These are phyloP conservation scores for Candida khao-thaluensis DNA, from an alignment of 805 yeast genomes.

Conservation along the genomic window DNA sequence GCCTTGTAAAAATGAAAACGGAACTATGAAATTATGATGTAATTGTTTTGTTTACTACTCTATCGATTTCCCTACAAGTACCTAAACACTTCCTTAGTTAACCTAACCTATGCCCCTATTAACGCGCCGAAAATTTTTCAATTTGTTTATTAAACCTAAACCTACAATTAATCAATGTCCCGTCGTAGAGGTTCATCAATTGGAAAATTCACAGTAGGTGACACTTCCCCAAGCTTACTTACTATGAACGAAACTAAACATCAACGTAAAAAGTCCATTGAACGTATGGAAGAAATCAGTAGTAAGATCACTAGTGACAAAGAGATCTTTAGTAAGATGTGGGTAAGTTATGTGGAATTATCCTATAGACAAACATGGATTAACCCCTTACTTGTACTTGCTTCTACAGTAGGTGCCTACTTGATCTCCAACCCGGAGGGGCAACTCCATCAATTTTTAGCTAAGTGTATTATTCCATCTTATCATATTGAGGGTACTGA, in stretches of 20 bases:
- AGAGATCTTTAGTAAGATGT: slow-evolving; percentile 56
- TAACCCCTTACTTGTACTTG: slow-evolving; percentile 54
- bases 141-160: background rate
- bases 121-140: slow-evolving; percentile 6
- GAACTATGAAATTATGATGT: too few relatives aligned
- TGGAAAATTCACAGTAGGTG: slow-evolving; percentile 75
- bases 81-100: too few relatives aligned
- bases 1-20: too few relatives aligned
- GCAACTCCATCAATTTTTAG: slow-evolving; percentile 54
- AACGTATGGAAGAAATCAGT: slow-evolving; percentile 32
- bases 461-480: slow-evolving; percentile 62
- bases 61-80: too few relatives aligned
- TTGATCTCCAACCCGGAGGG: slow-evolving; percentile 58
- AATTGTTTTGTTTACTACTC: too few relatives aligned
- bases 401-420: slow-evolving; percentile 42
- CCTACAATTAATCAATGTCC: background rate
- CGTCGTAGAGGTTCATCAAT: slow-evolving; percentile 65
- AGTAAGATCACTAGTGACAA: slow-evolving; percentile 36
- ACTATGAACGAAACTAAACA: slow-evolving; percentile 56
- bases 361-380: slow-evolving; percentile 69
- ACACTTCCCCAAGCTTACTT: slow-evolving; percentile 63
- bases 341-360: slow-evolving; percentile 59
- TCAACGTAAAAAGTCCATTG: slow-evolving; percentile 33
- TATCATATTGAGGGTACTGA: slow-evolving; percentile 61
- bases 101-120: slow-evolving; percentile 4